A percentile compares a stretch with the other conserved stretches of the same genome.
These are phyloP conservation scores for Stentor roeselii DNA, from an alignment of 73 alveolate species.

Conservation along the genomic window DNA sequence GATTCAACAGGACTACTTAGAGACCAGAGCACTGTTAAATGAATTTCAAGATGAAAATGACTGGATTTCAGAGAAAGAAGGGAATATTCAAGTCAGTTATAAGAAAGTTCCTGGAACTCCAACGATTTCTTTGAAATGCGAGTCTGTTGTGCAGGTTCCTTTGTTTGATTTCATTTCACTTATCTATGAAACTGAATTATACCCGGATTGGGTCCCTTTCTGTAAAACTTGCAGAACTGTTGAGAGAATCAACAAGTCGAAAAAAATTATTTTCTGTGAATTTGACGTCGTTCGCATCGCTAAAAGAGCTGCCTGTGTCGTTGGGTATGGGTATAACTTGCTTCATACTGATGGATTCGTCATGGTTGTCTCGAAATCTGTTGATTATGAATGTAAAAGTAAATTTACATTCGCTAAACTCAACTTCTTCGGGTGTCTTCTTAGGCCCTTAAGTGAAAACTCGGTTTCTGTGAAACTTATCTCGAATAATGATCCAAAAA, in stretches of 20 bases:
- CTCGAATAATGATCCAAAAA: not conserved
- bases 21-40: not conserved
- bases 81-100: not conserved
- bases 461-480: not conserved
- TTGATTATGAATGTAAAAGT: not conserved
- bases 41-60: not conserved
- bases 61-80: not conserved
- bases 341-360: not conserved
- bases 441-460: not conserved
- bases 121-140: not conserved
- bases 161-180: not conserved
- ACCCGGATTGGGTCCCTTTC: not conserved
- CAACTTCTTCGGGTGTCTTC: constrained; percentile 2
- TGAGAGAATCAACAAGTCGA: not conserved
- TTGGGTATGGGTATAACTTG: not conserved
- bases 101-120: constrained; percentile 20
- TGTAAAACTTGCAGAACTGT: not conserved
- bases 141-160: not conserved
- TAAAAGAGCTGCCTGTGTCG: not conserved
- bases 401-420: not conserved
- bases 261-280: not conserved
- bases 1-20: not conserved
- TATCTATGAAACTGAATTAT: constrained; percentile 19
- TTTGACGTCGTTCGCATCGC: not conserved
- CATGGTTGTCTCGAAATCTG: not conserved